Evolutionary conservation across 352 stramenopile genomes (phyloP), one percentile per base, ranked within the genome.

Genomic region (Phytophthora podocarpi): DNA sequence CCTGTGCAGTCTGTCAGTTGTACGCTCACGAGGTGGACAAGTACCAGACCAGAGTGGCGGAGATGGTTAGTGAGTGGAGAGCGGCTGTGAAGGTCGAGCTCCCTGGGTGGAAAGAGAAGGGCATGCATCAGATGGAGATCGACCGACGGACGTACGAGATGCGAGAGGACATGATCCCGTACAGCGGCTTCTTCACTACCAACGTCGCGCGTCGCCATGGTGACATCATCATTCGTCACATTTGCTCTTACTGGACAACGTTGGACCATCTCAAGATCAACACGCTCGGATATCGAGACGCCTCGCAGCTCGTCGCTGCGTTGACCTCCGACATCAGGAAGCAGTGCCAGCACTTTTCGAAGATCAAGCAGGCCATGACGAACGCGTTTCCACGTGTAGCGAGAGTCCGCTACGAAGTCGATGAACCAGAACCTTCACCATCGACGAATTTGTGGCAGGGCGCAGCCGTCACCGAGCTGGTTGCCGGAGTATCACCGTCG

Each of bases 51-150:
- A 82, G 70, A 53, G 76, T 85, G 11, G 67, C 61, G 0, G 43
- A 65, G 16, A 74, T 85, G 70, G 61, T 85, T 20, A 68, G 57
- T 32, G 54, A 71, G 8, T 85, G 76, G 76, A 78, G 69, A 61
- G 49, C 60, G 24, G 70, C 73, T 0, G 76, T 85, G 34, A 58
- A 67, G 5, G 53, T 34, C 2, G 16, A 78, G 20, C 37, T 85
- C 6, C 67, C 70, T 6, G 48, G 34, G 3, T 85, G 76, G 76
- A 85, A 82, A 63, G 67, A 76, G 23, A 49, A 70, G 36, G 73
- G 73, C 0, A 64, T 85, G 70, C 76, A 85, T 52, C 76, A 85
- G 51, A 85, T 85, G 73, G 76, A 80, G 64, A 85, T 85, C 51
- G 76, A 85, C 42, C 65, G 70, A 59, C 71, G 64, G 11, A 82